These are phyloP conservation scores for Asterella californica DNA, from an alignment of 225 moss, liverwort and hornwort species.

Conservation along the genomic window DNA sequence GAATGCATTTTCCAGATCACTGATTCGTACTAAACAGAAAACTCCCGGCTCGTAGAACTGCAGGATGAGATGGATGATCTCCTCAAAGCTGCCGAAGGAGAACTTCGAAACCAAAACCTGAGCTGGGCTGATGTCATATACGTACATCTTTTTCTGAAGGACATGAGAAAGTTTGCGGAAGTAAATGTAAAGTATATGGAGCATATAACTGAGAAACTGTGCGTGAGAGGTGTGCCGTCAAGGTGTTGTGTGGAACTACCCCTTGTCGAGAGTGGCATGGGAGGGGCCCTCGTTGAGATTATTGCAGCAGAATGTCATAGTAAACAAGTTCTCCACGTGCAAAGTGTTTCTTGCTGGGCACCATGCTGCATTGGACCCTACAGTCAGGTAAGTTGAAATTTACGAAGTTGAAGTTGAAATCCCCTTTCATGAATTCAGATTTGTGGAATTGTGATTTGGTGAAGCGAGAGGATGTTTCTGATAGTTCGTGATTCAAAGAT, in stretches of 20 bases:
- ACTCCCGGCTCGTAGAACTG: conserved; percentile 46
- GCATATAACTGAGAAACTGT: conserved; percentile 75
- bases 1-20: background rate
- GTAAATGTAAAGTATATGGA: conserved; percentile 78
- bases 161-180: conserved; percentile 63
- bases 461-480: background rate
- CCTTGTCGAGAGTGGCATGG: conserved; percentile 56
- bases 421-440: background rate
- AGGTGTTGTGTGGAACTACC: conserved; percentile 85
- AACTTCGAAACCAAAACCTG: conserved; percentile 49
- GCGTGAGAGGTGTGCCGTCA: conserved; percentile 86
- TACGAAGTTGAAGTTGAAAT: background rate
- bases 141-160: conserved; percentile 81
- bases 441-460: background rate
- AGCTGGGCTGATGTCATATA: conserved; percentile 79
- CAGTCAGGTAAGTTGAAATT: conserved; percentile 64
- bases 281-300: conserved; percentile 61
- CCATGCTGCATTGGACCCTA: conserved; percentile 99
- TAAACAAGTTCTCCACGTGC: conserved; percentile 87
- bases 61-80: conserved; percentile 51
- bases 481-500: background rate
- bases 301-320: conserved; percentile 50
- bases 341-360: conserved; percentile 98
- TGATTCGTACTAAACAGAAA: background rate
- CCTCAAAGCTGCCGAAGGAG: conserved; percentile 46